These are phyloP conservation scores for Sclerotinia subarctica DNA, from an alignment of 2,329 filamentous ascomycete species.

Conservation along the genomic window DNA sequence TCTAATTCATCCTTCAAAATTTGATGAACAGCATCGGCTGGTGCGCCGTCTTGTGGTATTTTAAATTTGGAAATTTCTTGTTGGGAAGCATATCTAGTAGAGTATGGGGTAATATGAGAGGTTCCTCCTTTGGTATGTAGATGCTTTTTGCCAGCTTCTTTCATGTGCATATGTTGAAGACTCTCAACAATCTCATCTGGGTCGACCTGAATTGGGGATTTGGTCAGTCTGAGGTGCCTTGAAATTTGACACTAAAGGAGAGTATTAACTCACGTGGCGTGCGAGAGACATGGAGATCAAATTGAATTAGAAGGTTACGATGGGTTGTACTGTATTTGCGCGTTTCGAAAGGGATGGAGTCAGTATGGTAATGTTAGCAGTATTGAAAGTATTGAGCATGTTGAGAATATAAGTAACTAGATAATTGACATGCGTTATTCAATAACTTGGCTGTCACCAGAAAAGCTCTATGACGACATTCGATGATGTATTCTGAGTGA, in stretches of 20 bases:
- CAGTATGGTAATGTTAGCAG: not conserved
- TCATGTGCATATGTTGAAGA: slow-evolving; percentile 47
- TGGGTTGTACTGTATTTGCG: not conserved
- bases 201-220: slow-evolving; percentile 45
- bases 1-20: slow-evolving; percentile 62
- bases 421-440: not conserved
- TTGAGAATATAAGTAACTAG: not conserved
- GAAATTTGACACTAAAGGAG: not conserved
- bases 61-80: slow-evolving; percentile 58
- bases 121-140: slow-evolving; percentile 43
- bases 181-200: slow-evolving; percentile 54
- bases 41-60: slow-evolving; percentile 55
- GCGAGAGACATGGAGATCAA: slow-evolving; percentile 47
- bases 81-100: slow-evolving; percentile 53
- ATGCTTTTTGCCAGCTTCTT: slow-evolving; percentile 38
- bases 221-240: not conserved
- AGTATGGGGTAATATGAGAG: slow-evolving; percentile 56
- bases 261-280: slow-evolving; percentile 43
- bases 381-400: too few relatives aligned
- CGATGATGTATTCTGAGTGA: not conserved
- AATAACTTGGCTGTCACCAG: not conserved
- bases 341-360: not conserved
- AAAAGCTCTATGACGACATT: slow-evolving; percentile 5
- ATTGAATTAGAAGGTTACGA: not conserved
- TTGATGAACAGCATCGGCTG: slow-evolving; percentile 62